phyloP scores from a whole-genome alignment of 805 yeast genomes.

The Hanseniaspora valbyensis region DNA sequence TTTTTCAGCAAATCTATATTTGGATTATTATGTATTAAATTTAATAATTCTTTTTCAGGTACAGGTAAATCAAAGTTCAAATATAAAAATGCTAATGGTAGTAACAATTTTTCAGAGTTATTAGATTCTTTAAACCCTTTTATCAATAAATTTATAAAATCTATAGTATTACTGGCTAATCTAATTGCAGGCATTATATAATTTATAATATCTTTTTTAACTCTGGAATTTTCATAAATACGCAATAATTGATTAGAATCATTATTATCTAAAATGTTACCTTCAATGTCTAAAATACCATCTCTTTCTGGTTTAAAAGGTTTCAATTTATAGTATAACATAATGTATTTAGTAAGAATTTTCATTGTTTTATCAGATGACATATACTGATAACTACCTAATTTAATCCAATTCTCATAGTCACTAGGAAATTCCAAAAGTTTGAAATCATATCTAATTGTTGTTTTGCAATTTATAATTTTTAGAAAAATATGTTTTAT shows the following conservation, averaged over 20 bases:
- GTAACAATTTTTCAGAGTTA: background rate
- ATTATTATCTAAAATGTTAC: background rate
- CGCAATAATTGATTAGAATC: background rate
- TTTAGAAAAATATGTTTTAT: background rate
- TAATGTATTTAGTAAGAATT: background rate
- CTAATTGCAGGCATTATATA: background rate
- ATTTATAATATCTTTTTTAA: slow-evolving; percentile 3
- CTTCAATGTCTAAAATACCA: too few species aligned
- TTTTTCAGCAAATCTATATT: background rate
- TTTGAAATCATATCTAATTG: background rate
- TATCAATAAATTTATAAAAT: background rate
- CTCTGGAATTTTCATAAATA: background rate
- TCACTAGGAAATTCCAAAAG: background rate
- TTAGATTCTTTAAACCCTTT: background rate
- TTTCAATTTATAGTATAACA: background rate
- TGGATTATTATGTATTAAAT: background rate
- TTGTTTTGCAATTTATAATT: background rate
- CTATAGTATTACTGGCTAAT: background rate
- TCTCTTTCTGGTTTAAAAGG: background rate
- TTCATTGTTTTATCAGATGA: background rate
- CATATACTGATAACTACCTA: slow-evolving; percentile 1
- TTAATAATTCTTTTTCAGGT: background rate
- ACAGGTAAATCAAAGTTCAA: background rate
- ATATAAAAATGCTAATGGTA: background rate
- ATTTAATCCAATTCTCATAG: background rate